Evolutionary conservation across 352 stramenopile species (phyloP).

Genomic region (Globisporangium radiosum): DNA sequence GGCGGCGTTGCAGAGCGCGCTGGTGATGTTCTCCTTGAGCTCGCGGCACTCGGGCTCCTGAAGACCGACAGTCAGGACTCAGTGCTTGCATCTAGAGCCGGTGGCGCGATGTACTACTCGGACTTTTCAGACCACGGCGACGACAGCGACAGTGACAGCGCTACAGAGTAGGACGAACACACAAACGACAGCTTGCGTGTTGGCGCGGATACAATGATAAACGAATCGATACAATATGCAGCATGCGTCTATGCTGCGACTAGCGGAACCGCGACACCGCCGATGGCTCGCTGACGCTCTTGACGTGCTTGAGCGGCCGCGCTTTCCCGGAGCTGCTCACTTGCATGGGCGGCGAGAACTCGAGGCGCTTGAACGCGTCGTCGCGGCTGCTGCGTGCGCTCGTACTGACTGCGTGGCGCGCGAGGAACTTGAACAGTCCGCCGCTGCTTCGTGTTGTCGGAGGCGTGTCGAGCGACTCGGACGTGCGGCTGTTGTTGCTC

Average conservation of each 20-base stretch:
- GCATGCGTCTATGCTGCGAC: too few relatives aligned
- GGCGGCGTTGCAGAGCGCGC: not conserved
- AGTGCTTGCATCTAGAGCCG: not conserved
- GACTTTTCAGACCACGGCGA: conserved; percentile 17
- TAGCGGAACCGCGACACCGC: not conserved
- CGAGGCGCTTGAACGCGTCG: conserved; percentile 30
- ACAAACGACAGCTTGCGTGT: too few relatives aligned
- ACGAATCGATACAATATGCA: too few relatives aligned
- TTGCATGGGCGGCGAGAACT: conserved; percentile 51
- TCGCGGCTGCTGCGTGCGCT: conserved; percentile 8
- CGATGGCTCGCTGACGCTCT: not conserved
- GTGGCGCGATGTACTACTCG: conserved; percentile 17
- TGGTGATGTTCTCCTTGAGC: not conserved
- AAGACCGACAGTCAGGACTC: conserved; percentile 3
- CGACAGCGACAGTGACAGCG: not conserved
- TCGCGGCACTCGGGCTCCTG: not conserved
- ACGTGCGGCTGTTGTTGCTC: not conserved
- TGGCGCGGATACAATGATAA: too few relatives aligned
- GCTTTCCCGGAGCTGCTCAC: conserved; percentile 20
- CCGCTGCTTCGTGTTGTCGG: conserved; percentile 1
- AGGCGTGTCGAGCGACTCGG: not conserved
- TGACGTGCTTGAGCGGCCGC: conserved; percentile 9
- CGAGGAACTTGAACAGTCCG: conserved; percentile 32
- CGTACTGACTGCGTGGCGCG: conserved; percentile 18
- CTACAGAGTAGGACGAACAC: not conserved